These are phyloP conservation scores for Metahyphopichia silvanorum DNA, from an alignment of 805 yeast genomes.

Conservation along the genomic window DNA sequence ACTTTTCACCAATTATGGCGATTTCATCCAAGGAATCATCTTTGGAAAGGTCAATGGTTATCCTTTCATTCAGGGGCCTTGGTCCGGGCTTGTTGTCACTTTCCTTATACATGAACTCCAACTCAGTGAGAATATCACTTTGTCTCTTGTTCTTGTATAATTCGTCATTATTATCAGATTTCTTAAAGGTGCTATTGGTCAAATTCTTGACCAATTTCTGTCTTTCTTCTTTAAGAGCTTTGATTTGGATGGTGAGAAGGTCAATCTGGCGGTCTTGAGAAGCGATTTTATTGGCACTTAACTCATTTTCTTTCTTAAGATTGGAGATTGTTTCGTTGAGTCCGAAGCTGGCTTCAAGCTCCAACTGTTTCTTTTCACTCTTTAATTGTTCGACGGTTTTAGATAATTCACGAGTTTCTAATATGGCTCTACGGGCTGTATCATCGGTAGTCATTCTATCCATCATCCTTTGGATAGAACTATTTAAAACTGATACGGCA, in stretches of 20 bases:
- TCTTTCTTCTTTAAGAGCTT: conserved; percentile 16
- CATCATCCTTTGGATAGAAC: conserved; percentile 31
- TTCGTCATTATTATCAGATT: no score
- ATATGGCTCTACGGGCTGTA: conserved; percentile 30
- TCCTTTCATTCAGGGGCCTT: background rate
- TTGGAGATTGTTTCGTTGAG: conserved; percentile 15
- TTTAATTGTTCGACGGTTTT: conserved; percentile 18
- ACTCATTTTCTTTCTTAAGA: conserved; percentile 19
- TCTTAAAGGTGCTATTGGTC: no score
- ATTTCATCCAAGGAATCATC: background rate
- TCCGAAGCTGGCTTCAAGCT: conserved; percentile 19
- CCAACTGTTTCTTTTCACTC: conserved; percentile 17
- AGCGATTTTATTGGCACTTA: conserved; percentile 18
- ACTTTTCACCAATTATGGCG: background rate
- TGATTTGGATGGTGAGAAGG: conserved; percentile 19
- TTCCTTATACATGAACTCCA: background rate
- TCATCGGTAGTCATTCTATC: conserved; percentile 33
- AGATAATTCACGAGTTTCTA: conserved; percentile 24
- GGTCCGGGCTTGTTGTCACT: background rate
- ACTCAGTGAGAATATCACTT: conserved; percentile 1
- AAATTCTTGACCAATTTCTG: conserved; percentile 5
- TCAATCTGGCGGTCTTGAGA: conserved; percentile 23
- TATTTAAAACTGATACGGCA: conserved; percentile 24
- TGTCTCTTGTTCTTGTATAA: background rate
- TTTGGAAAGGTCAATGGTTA: conserved; percentile 1